Conservation (phyloP, 257 asterid genomes). For the Thymus quinquecostatus region DNA sequence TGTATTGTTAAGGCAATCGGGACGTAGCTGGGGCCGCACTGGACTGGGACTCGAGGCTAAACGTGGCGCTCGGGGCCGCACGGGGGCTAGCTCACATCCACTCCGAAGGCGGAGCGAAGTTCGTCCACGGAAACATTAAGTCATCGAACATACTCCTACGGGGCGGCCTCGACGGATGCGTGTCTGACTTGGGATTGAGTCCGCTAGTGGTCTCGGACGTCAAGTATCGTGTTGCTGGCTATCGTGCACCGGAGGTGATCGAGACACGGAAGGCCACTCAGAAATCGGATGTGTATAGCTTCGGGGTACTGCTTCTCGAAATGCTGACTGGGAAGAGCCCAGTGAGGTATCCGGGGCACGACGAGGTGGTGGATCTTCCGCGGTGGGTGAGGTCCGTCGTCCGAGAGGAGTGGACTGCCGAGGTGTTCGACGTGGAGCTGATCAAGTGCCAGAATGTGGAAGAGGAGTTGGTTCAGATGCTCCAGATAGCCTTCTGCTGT, state of each 20-base stretch:
- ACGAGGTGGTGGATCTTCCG: conserved; percentile 78
- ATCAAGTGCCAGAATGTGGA: conserved; percentile 58
- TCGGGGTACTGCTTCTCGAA: conserved; percentile 88
- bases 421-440: conserved; percentile 83
- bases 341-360: conserved; percentile 54
- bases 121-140: conserved; percentile 79
- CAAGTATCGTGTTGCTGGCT: conserved; percentile 72
- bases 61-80: conserved; percentile 76
- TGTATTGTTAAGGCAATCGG: conserved; percentile 50
- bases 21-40: conserved; percentile 52
- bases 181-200: conserved; percentile 73
- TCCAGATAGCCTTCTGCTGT: conserved; percentile 83
- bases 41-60: conserved; percentile 86
- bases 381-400: conserved; percentile 95
- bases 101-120: conserved; percentile 58
- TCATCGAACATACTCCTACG: conserved; percentile 82
- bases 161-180: conserved; percentile 52
- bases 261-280: conserved; percentile 68
- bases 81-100: conserved; percentile 80
- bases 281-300: conserved; percentile 88
- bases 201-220: conserved; percentile 56
- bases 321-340: conserved; percentile 91
- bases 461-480: conserved; percentile 97
- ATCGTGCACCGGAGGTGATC: conserved; percentile 87
- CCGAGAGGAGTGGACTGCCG: conserved; percentile 98